These are phyloP conservation scores for Cryptosporidium parvum DNA, from an alignment of 169 alveolate genomes.

Conservation along the genomic window DNA sequence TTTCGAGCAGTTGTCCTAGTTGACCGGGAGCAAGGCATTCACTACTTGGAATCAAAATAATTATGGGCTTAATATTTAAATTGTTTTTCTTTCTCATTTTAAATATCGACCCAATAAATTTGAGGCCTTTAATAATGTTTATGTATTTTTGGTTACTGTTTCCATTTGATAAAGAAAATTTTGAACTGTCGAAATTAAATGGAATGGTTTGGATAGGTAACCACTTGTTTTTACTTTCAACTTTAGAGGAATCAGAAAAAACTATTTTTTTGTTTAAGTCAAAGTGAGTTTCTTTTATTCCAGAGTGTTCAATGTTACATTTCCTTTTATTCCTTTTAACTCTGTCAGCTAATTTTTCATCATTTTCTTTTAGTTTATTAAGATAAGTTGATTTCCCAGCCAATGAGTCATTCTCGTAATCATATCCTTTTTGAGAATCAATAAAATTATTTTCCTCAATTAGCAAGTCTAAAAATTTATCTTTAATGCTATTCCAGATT, in stretches of 20 bases:
- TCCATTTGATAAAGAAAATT: background rate
- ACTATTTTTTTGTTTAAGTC: background rate
- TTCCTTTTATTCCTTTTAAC: background rate
- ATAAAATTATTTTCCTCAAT: background rate
- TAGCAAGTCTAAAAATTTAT: background rate
- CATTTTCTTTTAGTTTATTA: background rate
- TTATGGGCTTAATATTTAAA: slow-evolving; percentile 11
- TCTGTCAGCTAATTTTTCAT: background rate
- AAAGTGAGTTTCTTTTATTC: background rate
- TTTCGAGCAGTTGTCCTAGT: slow-evolving; percentile 38
- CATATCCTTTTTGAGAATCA: background rate
- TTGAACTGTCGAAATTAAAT: background rate
- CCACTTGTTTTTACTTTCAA: background rate
- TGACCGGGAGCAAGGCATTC: slow-evolving; percentile 33
- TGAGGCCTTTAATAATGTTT: slow-evolving; percentile 23
- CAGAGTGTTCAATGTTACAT: background rate
- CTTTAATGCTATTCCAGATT: slow-evolving; percentile 16
- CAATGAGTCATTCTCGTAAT: background rate
- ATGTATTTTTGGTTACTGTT: background rate
- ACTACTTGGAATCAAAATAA: slow-evolving; percentile 25
- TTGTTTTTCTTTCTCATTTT: background rate
- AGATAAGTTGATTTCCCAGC: background rate
- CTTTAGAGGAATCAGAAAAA: background rate
- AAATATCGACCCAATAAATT: slow-evolving; percentile 27
- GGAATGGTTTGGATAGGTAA: background rate